Conservation (phyloP, 768 basidiomycete species). For the Rhodotorula babjevae region DNA sequence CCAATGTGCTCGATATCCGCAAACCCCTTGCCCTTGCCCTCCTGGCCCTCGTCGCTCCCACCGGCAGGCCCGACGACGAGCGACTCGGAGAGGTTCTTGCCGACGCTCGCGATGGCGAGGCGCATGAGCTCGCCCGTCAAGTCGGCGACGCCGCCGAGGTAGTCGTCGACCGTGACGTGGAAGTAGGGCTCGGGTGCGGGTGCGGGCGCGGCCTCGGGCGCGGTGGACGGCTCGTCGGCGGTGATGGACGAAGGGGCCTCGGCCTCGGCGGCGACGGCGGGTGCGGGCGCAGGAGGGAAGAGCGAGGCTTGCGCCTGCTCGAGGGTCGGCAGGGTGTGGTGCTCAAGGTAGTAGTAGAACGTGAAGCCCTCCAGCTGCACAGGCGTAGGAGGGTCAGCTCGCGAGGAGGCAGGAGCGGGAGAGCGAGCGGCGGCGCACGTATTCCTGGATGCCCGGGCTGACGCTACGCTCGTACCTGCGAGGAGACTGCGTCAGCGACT, state of each 20-base stretch:
- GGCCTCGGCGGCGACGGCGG: not conserved
- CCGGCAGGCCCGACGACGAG: not conserved
- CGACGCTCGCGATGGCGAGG: conserved; percentile 77
- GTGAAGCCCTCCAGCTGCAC: conserved; percentile 67
- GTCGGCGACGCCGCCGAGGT: conserved; percentile 86
- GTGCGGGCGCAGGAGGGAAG: conserved; percentile 5
- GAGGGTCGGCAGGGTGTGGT: conserved; percentile 33
- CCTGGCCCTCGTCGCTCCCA: not conserved
- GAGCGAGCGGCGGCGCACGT: conserved; percentile 46
- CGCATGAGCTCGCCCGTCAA: conserved; percentile 97
- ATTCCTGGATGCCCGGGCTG: conserved; percentile 74
- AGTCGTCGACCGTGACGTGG: conserved; percentile 58
- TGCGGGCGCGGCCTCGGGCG: no score
- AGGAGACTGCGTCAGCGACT: not conserved
- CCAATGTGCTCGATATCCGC: conserved; percentile 45
- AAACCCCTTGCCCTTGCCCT: conserved; percentile 41
- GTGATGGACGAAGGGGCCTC: not conserved
- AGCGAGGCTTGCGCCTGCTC: conserved; percentile 22
- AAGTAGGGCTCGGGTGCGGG: conserved; percentile 16
- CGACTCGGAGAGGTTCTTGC: conserved; percentile 17
- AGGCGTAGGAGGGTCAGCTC: not conserved
- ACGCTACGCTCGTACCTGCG: conserved; percentile 42
- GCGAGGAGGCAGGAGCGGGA: not conserved
- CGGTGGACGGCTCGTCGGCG: not conserved
- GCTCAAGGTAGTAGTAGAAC: conserved; percentile 37